A percentile compares a stretch with the other conserved stretches of the same genome.
phyloP scores from a whole-genome alignment of 352 stramenopile species.

The Phytopythium delawarense region DNA sequence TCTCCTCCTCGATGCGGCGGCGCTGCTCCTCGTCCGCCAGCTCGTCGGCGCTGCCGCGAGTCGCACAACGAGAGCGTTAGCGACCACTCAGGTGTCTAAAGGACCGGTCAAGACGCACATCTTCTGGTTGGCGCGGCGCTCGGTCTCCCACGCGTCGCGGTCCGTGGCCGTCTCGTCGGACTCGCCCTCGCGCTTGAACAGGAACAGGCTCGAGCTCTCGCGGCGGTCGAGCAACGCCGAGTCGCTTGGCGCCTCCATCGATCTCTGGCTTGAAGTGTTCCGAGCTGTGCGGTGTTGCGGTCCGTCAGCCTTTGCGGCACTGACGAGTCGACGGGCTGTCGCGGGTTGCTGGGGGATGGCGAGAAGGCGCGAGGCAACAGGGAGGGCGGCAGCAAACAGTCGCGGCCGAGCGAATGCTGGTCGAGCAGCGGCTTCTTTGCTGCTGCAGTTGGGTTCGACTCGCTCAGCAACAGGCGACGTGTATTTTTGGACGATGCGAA shows the following conservation, averaged over 20 bases:
- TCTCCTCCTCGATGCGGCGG: constrained; percentile 45
- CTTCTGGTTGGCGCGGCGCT: constrained; percentile 50
- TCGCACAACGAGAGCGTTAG: background rate
- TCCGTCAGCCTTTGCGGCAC: background rate
- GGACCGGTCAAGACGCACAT: constrained; percentile 11
- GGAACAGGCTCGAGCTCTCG: constrained; percentile 46
- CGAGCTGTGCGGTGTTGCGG: background rate
- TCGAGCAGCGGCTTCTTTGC: background rate
- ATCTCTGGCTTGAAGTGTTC: background rate
- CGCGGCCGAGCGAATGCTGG: background rate
- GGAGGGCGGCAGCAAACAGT: background rate
- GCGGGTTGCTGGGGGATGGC: background rate
- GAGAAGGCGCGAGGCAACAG: background rate
- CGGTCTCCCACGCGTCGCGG: constrained; percentile 23
- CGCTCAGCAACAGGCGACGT: background rate
- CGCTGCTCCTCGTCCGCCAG: constrained; percentile 54
- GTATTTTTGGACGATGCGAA: background rate
- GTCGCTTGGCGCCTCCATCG: background rate
- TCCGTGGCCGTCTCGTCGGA: constrained; percentile 39
- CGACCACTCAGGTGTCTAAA: background rate
- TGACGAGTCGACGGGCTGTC: background rate
- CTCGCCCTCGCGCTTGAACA: constrained; percentile 41
- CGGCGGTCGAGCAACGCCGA: constrained; percentile 13
- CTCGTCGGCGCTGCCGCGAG: constrained; percentile 28
- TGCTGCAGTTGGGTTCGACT: background rate